Base-by-base conservation (phyloP, 164 flowering plant genomes). In the Protea cynaroides region DNA sequence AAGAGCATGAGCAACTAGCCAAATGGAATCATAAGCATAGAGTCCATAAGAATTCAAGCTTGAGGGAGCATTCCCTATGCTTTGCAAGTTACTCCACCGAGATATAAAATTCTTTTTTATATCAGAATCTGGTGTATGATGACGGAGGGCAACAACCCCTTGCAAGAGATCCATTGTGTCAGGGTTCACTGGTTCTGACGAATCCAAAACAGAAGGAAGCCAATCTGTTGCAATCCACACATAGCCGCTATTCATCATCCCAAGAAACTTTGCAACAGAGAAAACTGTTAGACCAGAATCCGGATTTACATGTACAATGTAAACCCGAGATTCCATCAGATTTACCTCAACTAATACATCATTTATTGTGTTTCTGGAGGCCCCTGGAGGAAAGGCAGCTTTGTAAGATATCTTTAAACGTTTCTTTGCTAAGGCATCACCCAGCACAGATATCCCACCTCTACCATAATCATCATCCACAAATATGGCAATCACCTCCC, bases 161-260 rank as follows among this genome's bases (percentile, higher is more conserved):
- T 89, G 92, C 24, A 89, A 44, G 55, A 82, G 79, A 74, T 80
- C 75, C 77, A 77, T 76, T 17, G 63, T 77, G 4, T 73, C 78
- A 34, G 76, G 56, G 47, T 72, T 65, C 21, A 56, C 62, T 36
- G 78, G 66, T 51, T 73, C 81, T 4, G 68, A 70, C 17, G 84
- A 74, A 80, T 94, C 98, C 44, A 94, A 62, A 63, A 72, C 63
- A 18, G 97, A 70, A 62, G 96, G 76, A 65, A 94, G 96, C 98
- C 98, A 94, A 77, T 89, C 96, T 25, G 98, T 86, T 37, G 93
- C 83, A 62, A 93, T 82, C 98, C 98, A 93, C 23, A 88, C 97
- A 83, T 87, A 90, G 64, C 90, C 89, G 50, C 21, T 63, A 25
- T 21, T 59, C 84, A 83, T 75, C 98, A 93, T 90, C 9, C 74